Percentiles rank a stretch among this genome's conserved stretches.
These are phyloP conservation scores for Elymus sibiricus DNA, from an alignment of 176 grass and related monocot genomes.

Conservation along the genomic window DNA sequence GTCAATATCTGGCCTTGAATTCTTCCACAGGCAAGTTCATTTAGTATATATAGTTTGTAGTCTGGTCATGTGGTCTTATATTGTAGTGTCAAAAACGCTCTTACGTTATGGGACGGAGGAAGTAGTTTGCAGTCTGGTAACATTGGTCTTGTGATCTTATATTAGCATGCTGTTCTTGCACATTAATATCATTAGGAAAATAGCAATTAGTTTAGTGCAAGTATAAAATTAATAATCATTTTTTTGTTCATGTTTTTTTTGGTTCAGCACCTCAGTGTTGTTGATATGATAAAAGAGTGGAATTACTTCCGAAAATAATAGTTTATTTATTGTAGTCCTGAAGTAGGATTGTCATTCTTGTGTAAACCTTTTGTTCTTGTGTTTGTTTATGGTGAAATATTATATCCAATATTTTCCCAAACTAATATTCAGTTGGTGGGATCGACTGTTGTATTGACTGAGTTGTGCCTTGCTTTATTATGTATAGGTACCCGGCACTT, in stretches of 20 bases:
- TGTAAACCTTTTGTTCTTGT: neutral
- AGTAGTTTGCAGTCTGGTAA: constrained; percentile 7
- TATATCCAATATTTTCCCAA: neutral
- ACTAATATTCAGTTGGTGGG: neutral
- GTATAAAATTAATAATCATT: constrained; percentile 11
- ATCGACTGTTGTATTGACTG: constrained; percentile 6
- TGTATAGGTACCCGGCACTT: constrained; percentile 89
- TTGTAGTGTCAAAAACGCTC: too few species aligned
- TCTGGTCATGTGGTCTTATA: neutral
- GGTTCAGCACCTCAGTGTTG: neutral
- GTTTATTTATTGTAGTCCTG: neutral
- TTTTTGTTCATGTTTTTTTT: neutral
- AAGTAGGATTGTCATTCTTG: neutral
- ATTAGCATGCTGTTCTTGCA: neutral
- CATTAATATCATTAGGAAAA: constrained; percentile 22
- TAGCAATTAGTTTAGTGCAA: neutral
- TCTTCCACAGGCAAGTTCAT: constrained; percentile 89
- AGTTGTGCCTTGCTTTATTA: constrained; percentile 28
- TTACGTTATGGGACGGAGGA: too few species aligned
- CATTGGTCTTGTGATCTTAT: neutral
- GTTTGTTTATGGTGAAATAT: constrained; percentile 21
- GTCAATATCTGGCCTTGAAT: constrained; percentile 89
- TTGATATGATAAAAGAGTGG: constrained; percentile 11
- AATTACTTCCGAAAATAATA: constrained; percentile 1
- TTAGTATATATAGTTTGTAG: constrained; percentile 15